Evolutionary conservation across 192 early-diverging fungal genomes (phyloP), one percentile per base, ranked within the genome.

Genomic region (Backusella australiensis): DNA sequence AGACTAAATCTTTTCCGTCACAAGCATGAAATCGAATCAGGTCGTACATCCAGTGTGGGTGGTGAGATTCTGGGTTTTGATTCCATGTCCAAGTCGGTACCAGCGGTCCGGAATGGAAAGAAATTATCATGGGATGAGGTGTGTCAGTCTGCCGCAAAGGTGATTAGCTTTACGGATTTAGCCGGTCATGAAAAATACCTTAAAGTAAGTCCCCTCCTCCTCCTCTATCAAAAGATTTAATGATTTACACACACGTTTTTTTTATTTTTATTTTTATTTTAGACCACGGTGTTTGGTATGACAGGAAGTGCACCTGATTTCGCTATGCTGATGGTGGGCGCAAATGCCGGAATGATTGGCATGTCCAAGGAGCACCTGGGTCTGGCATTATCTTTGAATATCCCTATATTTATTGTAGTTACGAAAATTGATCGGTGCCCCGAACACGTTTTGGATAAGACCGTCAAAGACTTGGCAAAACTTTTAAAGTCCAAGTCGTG

Each of bases 361-460:
- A 96, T 97, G 95, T 94, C 96, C 17, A 94, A 95, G 34, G 96
- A 98, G 84, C 96, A 98, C 80, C 82, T 98, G 21, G 96, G 96
- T 0, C 74, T 98, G 73, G 94, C 95, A 7, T 81, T 98, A 36
- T 94, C 95, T 9, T 84, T 98, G 36, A 86, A 87, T 19, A 93
- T 98, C 7, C 95, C 96, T 0, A 95, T 98, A 15, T 91, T 95
- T 65, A 94, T 98, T 23, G 93, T 96, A 19, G 88, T 98, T 29
- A 97, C 95, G 29, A 98, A 97, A 71, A 96, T 97, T 78, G 95
- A 97, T 75, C 95, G 96, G 93, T 96, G 94, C 71, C 96, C 96
- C 44, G 79, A 88, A 0, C 92, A 94, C 73, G 90, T 98, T 6
- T 85, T 97, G 53, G 94, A 94, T 56, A 82, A 85, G 65, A 98